These are phyloP conservation scores for Dactylellina leptospora DNA, from an alignment of 2,329 filamentous ascomycete genomes.

Conservation along the genomic window DNA sequence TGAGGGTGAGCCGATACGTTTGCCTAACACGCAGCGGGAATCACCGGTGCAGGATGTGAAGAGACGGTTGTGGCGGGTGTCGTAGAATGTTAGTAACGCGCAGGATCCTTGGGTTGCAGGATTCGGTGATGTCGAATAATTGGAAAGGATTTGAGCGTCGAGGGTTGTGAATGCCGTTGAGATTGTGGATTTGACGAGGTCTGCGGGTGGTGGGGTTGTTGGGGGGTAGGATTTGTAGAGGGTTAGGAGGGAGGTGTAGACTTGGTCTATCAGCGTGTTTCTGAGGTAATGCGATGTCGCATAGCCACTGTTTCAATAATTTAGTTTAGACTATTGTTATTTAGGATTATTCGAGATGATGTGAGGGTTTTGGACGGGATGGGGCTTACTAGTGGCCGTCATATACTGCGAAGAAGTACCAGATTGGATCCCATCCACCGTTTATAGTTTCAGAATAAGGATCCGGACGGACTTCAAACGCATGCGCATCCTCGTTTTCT, in stretches of 20 bases:
- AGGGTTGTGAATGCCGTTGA: constrained; percentile 31
- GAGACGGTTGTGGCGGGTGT: constrained; percentile 66
- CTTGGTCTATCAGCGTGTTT: constrained; percentile 19
- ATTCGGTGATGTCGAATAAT: neutral
- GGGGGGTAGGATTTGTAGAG: constrained; percentile 32
- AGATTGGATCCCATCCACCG: neutral
- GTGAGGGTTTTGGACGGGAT: neutral
- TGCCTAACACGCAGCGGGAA: constrained; percentile 72
- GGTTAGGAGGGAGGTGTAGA: constrained; percentile 23
- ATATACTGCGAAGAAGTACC: constrained; percentile 47
- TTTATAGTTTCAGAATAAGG: neutral
- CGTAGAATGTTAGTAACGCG: constrained; percentile 71
- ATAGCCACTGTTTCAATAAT: constrained; percentile 14
- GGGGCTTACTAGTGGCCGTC: constrained; percentile 50
- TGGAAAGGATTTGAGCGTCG: constrained; percentile 16
- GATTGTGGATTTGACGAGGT: constrained; percentile 27
- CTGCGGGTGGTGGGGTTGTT: constrained; percentile 5
- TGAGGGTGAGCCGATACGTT: constrained; percentile 60
- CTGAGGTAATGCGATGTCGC: constrained; percentile 39
- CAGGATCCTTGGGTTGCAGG: constrained; percentile 68
- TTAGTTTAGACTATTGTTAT: neutral
- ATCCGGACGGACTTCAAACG: constrained; percentile 34
- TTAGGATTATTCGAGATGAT: neutral
- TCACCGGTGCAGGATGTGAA: constrained; percentile 74
- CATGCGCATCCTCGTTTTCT: constrained; percentile 40